A percentile compares a stretch with the other conserved stretches of the same genome.
Evolutionary conservation across 257 asterid species (phyloP).

Genomic region (Solanum bulbocastanum): DNA sequence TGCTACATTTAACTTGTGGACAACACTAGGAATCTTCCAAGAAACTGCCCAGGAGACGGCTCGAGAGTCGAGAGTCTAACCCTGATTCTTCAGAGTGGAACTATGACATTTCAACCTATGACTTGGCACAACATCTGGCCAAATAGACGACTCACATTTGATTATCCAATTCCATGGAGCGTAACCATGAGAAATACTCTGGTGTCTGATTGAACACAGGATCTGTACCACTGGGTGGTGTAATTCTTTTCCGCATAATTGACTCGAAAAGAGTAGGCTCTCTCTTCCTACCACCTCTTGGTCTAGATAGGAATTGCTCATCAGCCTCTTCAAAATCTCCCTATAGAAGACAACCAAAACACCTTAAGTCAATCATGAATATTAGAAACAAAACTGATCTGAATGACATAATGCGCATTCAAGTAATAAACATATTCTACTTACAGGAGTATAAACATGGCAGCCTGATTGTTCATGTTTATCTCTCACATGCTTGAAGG

Average conservation of each 20-base stretch:
- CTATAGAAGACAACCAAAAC: slow-evolving; percentile 17
- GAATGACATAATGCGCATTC: neutral
- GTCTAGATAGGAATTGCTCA: slow-evolving; percentile 34
- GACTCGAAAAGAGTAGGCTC: slow-evolving; percentile 39
- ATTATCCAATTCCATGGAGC: slow-evolving; percentile 19
- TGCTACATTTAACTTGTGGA: neutral
- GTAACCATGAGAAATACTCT: slow-evolving; percentile 22
- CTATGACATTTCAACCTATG: neutral
- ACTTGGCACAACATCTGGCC: neutral
- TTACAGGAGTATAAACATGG: slow-evolving; percentile 57
- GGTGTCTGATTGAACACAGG: slow-evolving; percentile 11
- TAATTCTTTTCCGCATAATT: slow-evolving; percentile 58
- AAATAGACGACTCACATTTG: neutral
- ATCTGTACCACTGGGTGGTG: slow-evolving; percentile 45
- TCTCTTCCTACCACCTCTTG: neutral
- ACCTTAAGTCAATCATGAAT: neutral
- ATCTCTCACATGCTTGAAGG: slow-evolving; percentile 88
- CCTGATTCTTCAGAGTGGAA: neutral
- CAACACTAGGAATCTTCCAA: neutral
- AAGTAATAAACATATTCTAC: neutral
- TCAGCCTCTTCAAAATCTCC: slow-evolving; percentile 71
- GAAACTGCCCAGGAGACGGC: neutral
- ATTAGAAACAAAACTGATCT: neutral
- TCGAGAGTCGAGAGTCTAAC: neutral
- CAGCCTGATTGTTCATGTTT: slow-evolving; percentile 68